Conservation (phyloP, 441 rosid species). For the Viola pubescens region DNA sequence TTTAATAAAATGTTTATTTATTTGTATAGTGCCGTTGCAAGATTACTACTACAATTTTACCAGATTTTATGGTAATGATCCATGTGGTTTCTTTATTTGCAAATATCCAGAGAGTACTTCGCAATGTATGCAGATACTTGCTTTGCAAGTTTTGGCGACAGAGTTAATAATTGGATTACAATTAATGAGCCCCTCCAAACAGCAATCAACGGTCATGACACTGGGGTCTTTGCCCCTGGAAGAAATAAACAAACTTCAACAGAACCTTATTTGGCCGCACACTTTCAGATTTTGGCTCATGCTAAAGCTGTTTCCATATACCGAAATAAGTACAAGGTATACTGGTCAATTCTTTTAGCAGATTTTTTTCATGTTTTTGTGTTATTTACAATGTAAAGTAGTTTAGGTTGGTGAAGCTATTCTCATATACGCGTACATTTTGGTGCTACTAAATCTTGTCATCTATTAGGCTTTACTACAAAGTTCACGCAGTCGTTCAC, state of each 20-base stretch:
- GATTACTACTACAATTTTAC: too few species aligned
- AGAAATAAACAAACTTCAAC: constrained; percentile 42
- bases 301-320: constrained; percentile 69
- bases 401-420: not conserved
- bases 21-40: too few species aligned
- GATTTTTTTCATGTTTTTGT: too few species aligned
- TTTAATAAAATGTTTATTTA: too few species aligned
- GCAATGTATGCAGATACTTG: constrained; percentile 74
- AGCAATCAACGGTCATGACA: constrained; percentile 58
- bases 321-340: constrained; percentile 63
- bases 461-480: not conserved
- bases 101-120: constrained; percentile 59
- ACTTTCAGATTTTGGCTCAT: constrained; percentile 82
- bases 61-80: not conserved
- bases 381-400: not conserved
- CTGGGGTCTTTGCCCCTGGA: constrained; percentile 80
- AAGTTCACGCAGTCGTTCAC: not conserved
- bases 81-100: constrained; percentile 10
- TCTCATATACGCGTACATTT: not conserved
- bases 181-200: constrained; percentile 84
- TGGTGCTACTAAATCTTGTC: not conserved
- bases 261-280: constrained; percentile 85
- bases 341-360: too few species aligned
- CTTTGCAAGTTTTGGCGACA: constrained; percentile 78
- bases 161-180: constrained; percentile 82